Base-by-base conservation (phyloP, 495 filamentous ascomycete genomes). In the Choiromyces venosus region DNA sequence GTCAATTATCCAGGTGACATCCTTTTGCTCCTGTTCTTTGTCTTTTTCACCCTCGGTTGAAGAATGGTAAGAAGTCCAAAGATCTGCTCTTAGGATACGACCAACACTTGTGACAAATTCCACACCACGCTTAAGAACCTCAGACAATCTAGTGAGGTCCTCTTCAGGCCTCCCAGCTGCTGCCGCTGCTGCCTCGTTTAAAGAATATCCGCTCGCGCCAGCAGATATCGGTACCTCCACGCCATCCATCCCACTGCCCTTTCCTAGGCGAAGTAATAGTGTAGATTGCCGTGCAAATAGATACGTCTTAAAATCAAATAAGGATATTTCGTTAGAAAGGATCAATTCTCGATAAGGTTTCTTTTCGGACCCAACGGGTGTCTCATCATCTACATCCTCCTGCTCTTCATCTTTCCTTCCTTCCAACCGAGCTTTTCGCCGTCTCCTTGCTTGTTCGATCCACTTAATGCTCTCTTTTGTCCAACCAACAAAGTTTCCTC, bases 261-360 rank as follows among this genome's bases (percentile, higher is more conserved):
- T 95, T 19, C 91, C 93, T 16, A 96, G 87, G 42, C 95, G 90
- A 35, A 97, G 87, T 14, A 97, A 86, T 4, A 99, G 82, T 19
- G 90, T 88, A 78, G 96, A 87, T 79, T 99, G 95, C 37, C 95
- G 87, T 35, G 92, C 90, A 83, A 97, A 98, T 16, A 99, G 87
- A 81, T 99, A 99, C 75, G 90, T 93, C 73, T 91, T 88, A 82
- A 99, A 98, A 81, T 99, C 95, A 78, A 97, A 98, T 18, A 96
- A 85, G n/a, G 95, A 98, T 38, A 98, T 96, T 75, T 96, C 91
- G 83, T 93, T 98, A n/a, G 92, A 90, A 61, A 98, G 84, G 66
- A 99, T 98, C 75, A 96, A 87, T 71, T 96, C 93, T 56, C 96
- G 89, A 80, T 97, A 98, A 2, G 91, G 85, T 80, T 97, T 96